Percentiles rank a stretch among this genome's conserved stretches.
Conservation (phyloP, 2,329 filamentous ascomycete species). For the Pochonia chlamydosporia region DNA sequence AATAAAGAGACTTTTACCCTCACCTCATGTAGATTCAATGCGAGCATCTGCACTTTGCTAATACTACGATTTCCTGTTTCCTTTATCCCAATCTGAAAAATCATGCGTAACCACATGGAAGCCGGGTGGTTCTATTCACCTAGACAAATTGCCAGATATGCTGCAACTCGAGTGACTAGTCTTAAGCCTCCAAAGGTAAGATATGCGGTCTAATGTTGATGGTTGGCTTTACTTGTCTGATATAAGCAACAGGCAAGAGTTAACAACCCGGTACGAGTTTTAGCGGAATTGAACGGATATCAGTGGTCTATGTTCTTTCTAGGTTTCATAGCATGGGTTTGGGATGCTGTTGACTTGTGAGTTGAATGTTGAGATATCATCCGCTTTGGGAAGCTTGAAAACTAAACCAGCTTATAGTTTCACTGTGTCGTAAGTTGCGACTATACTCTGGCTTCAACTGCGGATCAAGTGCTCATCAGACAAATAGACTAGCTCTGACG, state of each 20-base stretch:
- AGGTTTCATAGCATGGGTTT: not conserved
- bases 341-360: not conserved
- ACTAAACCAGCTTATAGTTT: not conserved
- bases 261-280: not conserved
- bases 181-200: not conserved
- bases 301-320: not conserved
- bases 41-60: not conserved
- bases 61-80: not conserved
- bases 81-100: not conserved
- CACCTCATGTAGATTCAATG: not conserved
- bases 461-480: not conserved
- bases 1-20: too few species aligned
- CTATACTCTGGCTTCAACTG: not conserved
- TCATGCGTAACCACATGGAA: not conserved
- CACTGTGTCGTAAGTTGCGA: not conserved
- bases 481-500: not conserved
- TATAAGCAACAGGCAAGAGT: not conserved
- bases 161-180: not conserved
- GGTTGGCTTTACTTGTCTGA: too few species aligned
- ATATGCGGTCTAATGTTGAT: not conserved
- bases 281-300: not conserved
- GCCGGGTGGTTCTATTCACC: not conserved
- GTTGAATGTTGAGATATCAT: too few species aligned
- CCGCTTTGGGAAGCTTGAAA: not conserved
- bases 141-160: not conserved